Conservation (phyloP, 2,329 filamentous ascomycete species). For the Lachnellula arida region DNA sequence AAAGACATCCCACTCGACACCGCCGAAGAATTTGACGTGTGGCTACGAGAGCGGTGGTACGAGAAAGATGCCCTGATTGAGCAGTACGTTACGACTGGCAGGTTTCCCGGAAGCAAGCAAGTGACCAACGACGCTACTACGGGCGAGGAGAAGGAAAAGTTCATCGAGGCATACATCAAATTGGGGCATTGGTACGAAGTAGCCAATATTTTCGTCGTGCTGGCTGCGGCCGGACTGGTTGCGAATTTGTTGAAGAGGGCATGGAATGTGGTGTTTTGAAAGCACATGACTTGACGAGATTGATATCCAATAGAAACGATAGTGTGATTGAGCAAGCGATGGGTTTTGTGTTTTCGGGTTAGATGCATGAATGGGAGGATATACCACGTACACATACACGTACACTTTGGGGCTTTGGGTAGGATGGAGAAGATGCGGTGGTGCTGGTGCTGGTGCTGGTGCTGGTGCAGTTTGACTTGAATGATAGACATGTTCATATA, state of each 20-base stretch:
- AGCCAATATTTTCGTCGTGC: slow-evolving; percentile 29
- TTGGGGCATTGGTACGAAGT: slow-evolving; percentile 30
- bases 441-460: too few relatives aligned
- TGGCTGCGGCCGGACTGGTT: slow-evolving; percentile 26
- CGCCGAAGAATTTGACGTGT: slow-evolving; percentile 70
- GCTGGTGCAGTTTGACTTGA: too few relatives aligned
- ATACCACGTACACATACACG: too few relatives aligned
- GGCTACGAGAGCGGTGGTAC: slow-evolving; percentile 82
- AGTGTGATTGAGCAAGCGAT: too few relatives aligned
- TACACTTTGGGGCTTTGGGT: too few relatives aligned
- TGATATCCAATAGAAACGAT: too few relatives aligned
- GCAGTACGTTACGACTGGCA: slow-evolving; percentile 69
- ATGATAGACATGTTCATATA: too few relatives aligned
- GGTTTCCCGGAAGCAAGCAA: slow-evolving; percentile 56
- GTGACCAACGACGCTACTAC: slow-evolving; percentile 15
- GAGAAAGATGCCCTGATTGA: slow-evolving; percentile 91
- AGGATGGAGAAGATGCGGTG: too few relatives aligned
- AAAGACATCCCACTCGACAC: slow-evolving; percentile 76
- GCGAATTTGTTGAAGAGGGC: slow-evolving; percentile 22
- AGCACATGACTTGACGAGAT: neutral
- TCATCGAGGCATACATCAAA: slow-evolving; percentile 33
- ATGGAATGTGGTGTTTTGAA: slow-evolving; percentile 19
- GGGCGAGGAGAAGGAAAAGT: slow-evolving; percentile 15
- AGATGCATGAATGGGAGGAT: too few relatives aligned
- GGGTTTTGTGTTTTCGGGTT: too few relatives aligned